phyloP scores from a whole-genome alignment of 2,329 filamentous ascomycete species.

The Blastomyces emzantsi region DNA sequence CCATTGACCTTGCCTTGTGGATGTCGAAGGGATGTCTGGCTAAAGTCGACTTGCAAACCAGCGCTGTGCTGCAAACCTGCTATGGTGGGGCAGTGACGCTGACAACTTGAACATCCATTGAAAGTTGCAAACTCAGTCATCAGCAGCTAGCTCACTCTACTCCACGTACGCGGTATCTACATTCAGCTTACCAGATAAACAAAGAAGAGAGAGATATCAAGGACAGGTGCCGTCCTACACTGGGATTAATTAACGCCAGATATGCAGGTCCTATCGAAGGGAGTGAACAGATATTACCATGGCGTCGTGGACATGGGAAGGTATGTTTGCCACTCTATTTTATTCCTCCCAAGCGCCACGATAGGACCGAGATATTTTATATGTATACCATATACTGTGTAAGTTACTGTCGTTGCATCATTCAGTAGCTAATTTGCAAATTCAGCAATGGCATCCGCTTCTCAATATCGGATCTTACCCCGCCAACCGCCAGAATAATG shows the following conservation, averaged over 20 bases:
- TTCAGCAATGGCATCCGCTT: conserved; percentile 80
- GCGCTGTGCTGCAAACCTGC: not conserved
- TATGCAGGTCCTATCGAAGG: conserved; percentile 3
- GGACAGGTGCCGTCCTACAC: no score
- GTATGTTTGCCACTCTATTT: conserved; percentile 19
- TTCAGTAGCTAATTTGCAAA: not conserved
- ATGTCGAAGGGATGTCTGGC: not conserved
- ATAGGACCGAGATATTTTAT: not conserved
- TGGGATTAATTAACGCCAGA: not conserved
- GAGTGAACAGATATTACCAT: conserved; percentile 21
- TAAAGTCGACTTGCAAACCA: not conserved
- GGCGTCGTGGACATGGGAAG: conserved; percentile 37
- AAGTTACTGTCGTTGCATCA: not conserved
- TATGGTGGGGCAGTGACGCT: not conserved
- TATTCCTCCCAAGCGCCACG: not conserved
- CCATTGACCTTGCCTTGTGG: not conserved
- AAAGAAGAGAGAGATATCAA: conserved; percentile 12
- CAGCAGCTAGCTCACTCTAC: not conserved
- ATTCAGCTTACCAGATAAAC: not conserved
- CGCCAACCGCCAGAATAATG: conserved; percentile 61
- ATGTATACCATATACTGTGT: not conserved
- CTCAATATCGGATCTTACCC: conserved; percentile 73
- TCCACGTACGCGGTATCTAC: no score
- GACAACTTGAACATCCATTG: not conserved
- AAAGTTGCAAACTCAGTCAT: not conserved